A percentile compares a stretch with the other conserved stretches of the same genome.
phyloP scores from a whole-genome alignment of 2,329 filamentous ascomycete genomes.

The Claviceps humidiphila region DNA sequence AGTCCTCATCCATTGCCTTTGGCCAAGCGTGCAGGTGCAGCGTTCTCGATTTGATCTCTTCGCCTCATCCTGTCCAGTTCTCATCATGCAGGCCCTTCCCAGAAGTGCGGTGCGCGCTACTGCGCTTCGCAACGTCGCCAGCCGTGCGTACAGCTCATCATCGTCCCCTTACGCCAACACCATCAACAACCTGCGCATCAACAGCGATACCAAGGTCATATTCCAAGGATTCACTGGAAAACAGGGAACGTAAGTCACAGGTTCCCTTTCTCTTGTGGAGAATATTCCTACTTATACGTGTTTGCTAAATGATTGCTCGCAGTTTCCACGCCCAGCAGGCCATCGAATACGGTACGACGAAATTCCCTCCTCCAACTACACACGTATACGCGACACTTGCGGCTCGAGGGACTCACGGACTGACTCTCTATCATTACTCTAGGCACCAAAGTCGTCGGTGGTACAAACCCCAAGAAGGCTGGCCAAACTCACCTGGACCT shows the following conservation, averaged over 20 bases:
- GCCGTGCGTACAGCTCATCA: constrained; percentile 49
- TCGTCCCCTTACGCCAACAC: constrained; percentile 59
- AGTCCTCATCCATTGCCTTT: constrained; percentile 11
- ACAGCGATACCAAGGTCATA: constrained; percentile 82
- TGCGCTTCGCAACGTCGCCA: constrained; percentile 50
- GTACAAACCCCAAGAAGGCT: constrained; percentile 98
- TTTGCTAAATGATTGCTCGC: constrained; percentile 8
- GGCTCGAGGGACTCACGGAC: constrained; percentile 1
- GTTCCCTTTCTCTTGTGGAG: too few species aligned
- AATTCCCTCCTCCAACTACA: constrained; percentile 9
- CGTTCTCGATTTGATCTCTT: constrained; percentile 4
- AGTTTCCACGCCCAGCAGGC: constrained; percentile 97
- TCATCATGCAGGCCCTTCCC: constrained; percentile 73
- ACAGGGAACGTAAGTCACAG: constrained; percentile 69
- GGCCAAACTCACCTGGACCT: constrained; percentile 78
- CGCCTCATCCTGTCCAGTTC: constrained; percentile 6
- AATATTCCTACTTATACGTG: background rate
- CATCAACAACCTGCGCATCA: constrained; percentile 82
- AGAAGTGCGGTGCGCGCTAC: constrained; percentile 54
- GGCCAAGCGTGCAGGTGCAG: constrained; percentile 10
- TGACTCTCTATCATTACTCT: constrained; percentile 11
- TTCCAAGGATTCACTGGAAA: constrained; percentile 97
- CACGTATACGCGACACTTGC: background rate
- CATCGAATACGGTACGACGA: constrained; percentile 80
- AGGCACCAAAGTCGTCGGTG: constrained; percentile 96